Base-by-base conservation (phyloP, 2,329 filamentous ascomycete genomes). In the Zasmidium angulare region DNA sequence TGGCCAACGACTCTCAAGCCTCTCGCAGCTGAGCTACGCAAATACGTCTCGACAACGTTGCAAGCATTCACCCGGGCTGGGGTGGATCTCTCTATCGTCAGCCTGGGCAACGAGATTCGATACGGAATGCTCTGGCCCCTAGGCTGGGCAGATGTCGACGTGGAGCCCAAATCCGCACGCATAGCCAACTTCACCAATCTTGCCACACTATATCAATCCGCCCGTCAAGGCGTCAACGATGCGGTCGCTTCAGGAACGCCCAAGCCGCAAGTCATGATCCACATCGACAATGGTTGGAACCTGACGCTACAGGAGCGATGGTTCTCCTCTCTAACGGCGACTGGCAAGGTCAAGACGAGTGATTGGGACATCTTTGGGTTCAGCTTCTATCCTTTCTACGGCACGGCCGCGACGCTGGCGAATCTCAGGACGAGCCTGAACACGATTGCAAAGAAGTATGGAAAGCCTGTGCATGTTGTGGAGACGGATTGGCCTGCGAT, bases 21-120 rank as follows among this genome's bases (percentile, higher is more conserved):
- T 4, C 67, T 76, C 2, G 64, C 69, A 0, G 55, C 56, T 0
- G 72, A 66, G 4, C 68, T 77, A 1, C 70, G 72, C 23, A 43
- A 65, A 9, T 77, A 76, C 63, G 75, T 76, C 59, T 63, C 66
- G 14, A 65, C 64, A 43, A 75, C 72, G 7, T 65, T 81, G 57
- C 61, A 76, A 50, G 71, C 74, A 1, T 81, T 79, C 69, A 68
- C 73, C 53, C 61, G 69, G 26, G 74, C 72, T 24, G 71, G 73
- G 22, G 75, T 81, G 29, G 67, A 74, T 43, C 72, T 78, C 24
- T 71, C 70, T 20, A 71, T 79, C 50, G 78, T 81, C 7, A 77
- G 66, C 19, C 67, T 77, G 7, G 75, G 75, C 50, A 76, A 77
- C 59, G 75, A 77, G 63, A 72, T 77, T 59, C 63, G 72, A 14